phyloP scores from a whole-genome alignment of 768 basidiomycete genomes.

The Suillus fuscotomentosus region DNA sequence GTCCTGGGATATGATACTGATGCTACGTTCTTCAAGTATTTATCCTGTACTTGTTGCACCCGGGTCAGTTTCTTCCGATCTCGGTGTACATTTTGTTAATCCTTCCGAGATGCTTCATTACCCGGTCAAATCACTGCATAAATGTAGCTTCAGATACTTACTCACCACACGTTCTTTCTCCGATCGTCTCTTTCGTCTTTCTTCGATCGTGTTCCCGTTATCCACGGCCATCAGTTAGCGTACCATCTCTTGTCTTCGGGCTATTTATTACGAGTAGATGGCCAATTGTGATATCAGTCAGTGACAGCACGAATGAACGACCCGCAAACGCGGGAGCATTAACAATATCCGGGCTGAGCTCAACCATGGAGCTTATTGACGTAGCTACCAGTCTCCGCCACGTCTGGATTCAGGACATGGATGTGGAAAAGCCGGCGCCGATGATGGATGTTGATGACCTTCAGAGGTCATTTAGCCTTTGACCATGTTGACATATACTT shows the following conservation, averaged over 20 bases:
- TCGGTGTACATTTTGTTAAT: background rate
- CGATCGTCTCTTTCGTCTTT: background rate
- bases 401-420: background rate
- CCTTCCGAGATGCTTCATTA: background rate
- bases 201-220: background rate
- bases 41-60: background rate
- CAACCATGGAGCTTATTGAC: background rate
- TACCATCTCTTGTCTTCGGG: background rate
- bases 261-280: background rate
- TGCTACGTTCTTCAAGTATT: background rate
- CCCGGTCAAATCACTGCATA: background rate
- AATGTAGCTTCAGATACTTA: background rate
- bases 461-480: background rate
- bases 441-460: background rate
- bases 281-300: background rate
- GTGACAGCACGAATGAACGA: background rate
- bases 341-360: background rate
- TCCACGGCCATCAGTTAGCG: background rate
- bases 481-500: background rate
- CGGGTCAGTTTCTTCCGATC: background rate
- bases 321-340: background rate
- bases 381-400: background rate
- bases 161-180: background rate
- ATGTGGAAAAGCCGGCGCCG: background rate
- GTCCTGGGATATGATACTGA: background rate